Conservation (phyloP, 345 rosid species). For the Populus alba region DNA sequence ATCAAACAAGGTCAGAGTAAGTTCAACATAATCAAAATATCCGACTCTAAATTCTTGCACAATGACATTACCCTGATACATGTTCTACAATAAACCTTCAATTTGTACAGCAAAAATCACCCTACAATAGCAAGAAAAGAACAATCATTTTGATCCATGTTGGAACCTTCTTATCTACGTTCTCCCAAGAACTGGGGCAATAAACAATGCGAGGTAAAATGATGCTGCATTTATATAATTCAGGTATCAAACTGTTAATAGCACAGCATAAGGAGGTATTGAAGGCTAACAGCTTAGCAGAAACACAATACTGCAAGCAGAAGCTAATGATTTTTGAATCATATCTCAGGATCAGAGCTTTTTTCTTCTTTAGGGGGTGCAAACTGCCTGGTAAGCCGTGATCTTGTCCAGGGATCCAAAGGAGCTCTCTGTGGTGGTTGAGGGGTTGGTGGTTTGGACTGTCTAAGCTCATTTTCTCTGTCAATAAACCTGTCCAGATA, state of each 20-base stretch:
- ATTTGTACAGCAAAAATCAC: not conserved
- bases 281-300: not conserved
- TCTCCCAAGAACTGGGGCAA: not conserved
- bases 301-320: not conserved
- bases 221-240: not conserved
- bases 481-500: constrained; percentile 64
- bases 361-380: constrained; percentile 86
- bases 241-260: not conserved
- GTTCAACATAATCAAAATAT: not conserved
- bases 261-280: not conserved
- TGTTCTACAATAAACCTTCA: not conserved
- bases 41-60: not conserved
- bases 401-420: constrained; percentile 80
- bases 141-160: not conserved
- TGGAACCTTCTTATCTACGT: not conserved
- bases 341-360: constrained; percentile 45
- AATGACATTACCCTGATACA: not conserved
- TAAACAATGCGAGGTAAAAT: not conserved
- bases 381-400: constrained; percentile 62
- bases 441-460: constrained; percentile 70
- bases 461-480: constrained; percentile 85
- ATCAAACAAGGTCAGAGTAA: not conserved
- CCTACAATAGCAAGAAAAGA: not conserved
- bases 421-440: constrained; percentile 65
- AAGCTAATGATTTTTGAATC: constrained; percentile 2